phyloP scores from a whole-genome alignment of 1,284 basidiomycete species.

The Volvariella surrecta region DNA sequence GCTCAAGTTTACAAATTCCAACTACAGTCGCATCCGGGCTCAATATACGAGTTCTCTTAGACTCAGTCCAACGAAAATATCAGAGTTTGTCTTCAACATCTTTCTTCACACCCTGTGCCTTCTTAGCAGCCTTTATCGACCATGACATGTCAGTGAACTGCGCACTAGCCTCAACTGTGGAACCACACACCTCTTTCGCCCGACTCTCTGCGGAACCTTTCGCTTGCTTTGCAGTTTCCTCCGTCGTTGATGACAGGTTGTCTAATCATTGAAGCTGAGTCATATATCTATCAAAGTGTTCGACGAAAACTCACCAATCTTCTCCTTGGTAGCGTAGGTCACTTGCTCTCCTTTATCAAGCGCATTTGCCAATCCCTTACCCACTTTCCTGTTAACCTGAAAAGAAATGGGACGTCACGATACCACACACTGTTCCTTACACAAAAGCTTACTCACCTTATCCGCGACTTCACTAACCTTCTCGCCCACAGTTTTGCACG shows the following conservation, averaged over 20 bases:
- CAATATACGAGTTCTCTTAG: no score
- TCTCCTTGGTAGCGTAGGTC: conserved; percentile 46
- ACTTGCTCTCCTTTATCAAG: conserved; percentile 57
- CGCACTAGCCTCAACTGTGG: no score
- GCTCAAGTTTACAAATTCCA: no score
- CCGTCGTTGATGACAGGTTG: neutral
- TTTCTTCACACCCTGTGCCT: no score
- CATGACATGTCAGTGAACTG: no score
- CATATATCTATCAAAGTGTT: neutral
- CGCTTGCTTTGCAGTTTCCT: neutral
- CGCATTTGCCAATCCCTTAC: conserved; percentile 49
- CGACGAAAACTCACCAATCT: conserved; percentile 31
- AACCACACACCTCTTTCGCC: no score
- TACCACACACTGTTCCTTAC: no score
- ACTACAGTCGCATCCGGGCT: no score
- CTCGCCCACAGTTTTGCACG: conserved; percentile 46
- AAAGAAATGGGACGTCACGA: neutral
- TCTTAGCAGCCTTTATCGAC: no score
- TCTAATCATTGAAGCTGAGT: neutral
- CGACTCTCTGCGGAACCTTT: no score
- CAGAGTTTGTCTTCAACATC: no score
- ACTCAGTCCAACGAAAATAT: no score
- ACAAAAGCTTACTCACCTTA: conserved; percentile 32
- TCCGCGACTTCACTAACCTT: conserved; percentile 55
- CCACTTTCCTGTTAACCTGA: conserved; percentile 56